Conservation (phyloP, 257 asterid genomes). For the Eucommia ulmoides region DNA sequence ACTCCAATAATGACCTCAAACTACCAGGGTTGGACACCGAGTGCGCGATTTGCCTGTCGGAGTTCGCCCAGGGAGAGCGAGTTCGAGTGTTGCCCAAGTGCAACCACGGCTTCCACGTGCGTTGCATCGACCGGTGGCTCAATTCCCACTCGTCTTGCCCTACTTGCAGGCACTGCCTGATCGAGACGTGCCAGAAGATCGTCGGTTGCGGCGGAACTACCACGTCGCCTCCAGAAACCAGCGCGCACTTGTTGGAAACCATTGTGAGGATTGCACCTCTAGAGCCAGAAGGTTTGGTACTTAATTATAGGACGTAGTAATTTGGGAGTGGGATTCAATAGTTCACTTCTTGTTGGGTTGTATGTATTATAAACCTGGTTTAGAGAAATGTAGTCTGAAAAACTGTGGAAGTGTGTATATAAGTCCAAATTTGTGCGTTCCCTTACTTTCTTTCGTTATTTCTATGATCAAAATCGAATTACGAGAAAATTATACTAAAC, state of each 20-base stretch:
- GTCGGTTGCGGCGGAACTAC: conserved; percentile 14
- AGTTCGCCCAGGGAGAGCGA: conserved; percentile 22
- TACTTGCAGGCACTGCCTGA: conserved; percentile 42
- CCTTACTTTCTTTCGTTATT: too few relatives aligned
- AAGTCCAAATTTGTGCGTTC: too few relatives aligned
- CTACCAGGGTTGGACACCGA: conserved; percentile 27
- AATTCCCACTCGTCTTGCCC: conserved; percentile 47
- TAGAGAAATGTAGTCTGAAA: too few relatives aligned
- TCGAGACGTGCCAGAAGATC: conserved; percentile 32
- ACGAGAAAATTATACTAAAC: too few relatives aligned
- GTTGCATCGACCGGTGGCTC: conserved; percentile 42
- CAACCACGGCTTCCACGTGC: conserved; percentile 40
- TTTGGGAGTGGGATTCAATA: conserved; percentile 3
- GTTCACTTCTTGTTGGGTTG: too few relatives aligned
- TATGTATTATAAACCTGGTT: too few relatives aligned
- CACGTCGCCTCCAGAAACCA: conserved; percentile 4
- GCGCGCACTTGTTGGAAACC: conserved; percentile 7
- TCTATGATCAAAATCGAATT: too few relatives aligned
- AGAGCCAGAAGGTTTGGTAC: conserved; percentile 32
- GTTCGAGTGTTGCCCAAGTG: conserved; percentile 39
- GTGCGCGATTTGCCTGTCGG: conserved; percentile 47
- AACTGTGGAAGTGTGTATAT: too few relatives aligned
- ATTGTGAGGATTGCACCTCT: conserved; percentile 29
- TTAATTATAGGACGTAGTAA: conserved; percentile 13
- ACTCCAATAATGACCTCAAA: conserved; percentile 17